These are phyloP conservation scores for Helianthus tuberosus DNA, from an alignment of 129 eudicot genomes.

Conservation along the genomic window DNA sequence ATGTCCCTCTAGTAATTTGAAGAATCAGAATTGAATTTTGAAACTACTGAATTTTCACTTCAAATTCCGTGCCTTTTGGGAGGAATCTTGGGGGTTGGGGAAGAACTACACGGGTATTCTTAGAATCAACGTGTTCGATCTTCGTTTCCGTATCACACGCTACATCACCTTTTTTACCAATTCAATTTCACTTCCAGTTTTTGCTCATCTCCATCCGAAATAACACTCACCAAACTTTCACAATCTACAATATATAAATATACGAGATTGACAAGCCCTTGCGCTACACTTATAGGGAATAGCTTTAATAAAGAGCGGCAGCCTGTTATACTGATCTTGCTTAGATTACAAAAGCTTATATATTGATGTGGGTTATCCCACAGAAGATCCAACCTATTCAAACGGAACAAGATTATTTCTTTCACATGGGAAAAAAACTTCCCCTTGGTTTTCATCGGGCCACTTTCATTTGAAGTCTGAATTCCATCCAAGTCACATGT, in stretches of 20 bases:
- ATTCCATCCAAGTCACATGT: not conserved
- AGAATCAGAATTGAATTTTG: too few species aligned
- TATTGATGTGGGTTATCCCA: slow-evolving; percentile 11
- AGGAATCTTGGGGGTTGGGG: too few species aligned
- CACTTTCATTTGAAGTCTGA: not conserved
- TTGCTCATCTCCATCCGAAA: not conserved
- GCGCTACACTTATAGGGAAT: not conserved
- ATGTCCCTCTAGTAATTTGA: too few species aligned
- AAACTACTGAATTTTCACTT: too few species aligned
- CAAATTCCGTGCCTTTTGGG: too few species aligned
- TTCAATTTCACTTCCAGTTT: not conserved
- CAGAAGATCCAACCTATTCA: not conserved
- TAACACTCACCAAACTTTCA: not conserved
- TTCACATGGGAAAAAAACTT: slow-evolving; percentile 3
- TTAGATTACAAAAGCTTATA: slow-evolving; percentile 3
- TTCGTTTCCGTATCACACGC: too few species aligned
- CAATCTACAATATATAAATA: not conserved
- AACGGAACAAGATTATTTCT: rapidly evolving
- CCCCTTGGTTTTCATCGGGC: not conserved
- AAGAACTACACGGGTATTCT: too few species aligned
- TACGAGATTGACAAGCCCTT: slow-evolving; percentile 15
- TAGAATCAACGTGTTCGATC: too few species aligned
- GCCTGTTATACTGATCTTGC: not conserved
- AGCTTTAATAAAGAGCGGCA: not conserved
- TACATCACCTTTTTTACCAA: too few species aligned